Evolutionary conservation across 768 basidiomycete genomes (phyloP).

Genomic region (Austroboletus festivus): DNA sequence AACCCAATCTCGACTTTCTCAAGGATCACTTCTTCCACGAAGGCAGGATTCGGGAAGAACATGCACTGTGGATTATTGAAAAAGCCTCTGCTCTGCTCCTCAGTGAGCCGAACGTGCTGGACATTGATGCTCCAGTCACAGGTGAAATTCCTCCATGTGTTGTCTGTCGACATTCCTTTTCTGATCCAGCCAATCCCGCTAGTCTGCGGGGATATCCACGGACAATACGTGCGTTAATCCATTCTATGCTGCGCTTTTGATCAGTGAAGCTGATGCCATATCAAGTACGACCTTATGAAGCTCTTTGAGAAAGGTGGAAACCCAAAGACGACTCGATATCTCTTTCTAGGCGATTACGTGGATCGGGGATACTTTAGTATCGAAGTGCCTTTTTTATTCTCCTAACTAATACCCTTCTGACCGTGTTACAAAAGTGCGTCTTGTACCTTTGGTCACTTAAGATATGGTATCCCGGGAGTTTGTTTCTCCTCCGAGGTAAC

Average conservation of each 20-base stretch:
- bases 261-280: conserved; percentile 7
- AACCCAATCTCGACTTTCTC: conserved; percentile 69
- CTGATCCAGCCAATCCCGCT: conserved; percentile 4
- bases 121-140: conserved; percentile 72
- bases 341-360: conserved; percentile 75
- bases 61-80: conserved; percentile 64
- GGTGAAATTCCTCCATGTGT: conserved; percentile 37
- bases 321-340: conserved; percentile 69
- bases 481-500: conserved; percentile 62
- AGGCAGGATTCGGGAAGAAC: conserved; percentile 61
- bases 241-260: neutral
- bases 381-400: conserved; percentile 43
- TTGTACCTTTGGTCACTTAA: conserved; percentile 63
- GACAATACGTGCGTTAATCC: conserved; percentile 26
- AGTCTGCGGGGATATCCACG: conserved; percentile 22
- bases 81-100: conserved; percentile 55
- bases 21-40: conserved; percentile 78
- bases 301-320: conserved; percentile 75
- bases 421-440: conserved; percentile 40
- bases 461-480: conserved; percentile 58
- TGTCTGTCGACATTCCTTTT: neutral
- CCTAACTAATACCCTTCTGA: conserved; percentile 1
- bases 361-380: conserved; percentile 76
- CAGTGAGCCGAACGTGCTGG: conserved; percentile 61
- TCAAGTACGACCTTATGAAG: conserved; percentile 75